A percentile compares a stretch with the other conserved stretches of the same genome.
Conservation (phyloP, 2,329 filamentous ascomycete species). For the Aciculosporium take region DNA sequence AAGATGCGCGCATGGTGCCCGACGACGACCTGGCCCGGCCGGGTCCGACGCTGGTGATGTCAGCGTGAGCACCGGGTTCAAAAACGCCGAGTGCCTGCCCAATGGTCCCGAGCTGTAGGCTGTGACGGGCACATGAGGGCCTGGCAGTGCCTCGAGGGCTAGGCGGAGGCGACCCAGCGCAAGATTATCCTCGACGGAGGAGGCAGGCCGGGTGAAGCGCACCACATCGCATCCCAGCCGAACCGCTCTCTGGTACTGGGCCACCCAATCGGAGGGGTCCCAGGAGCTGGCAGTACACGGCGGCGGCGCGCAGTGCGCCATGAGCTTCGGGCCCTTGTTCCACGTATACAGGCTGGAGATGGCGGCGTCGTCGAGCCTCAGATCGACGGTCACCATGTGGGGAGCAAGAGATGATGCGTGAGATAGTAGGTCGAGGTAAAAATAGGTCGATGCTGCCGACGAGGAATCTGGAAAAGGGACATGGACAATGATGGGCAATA, state of each 20-base stretch:
- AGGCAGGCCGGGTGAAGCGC: constrained; percentile 43
- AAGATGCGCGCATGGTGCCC: constrained; percentile 18
- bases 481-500: constrained; percentile 44
- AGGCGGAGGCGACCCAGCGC: constrained; percentile 41
- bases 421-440: constrained; percentile 42
- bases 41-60: constrained; percentile 33
- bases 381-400: constrained; percentile 48
- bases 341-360: constrained; percentile 34
- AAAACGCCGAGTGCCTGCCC: constrained; percentile 50
- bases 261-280: constrained; percentile 41
- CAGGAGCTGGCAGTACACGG: constrained; percentile 31
- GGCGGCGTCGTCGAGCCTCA: constrained; percentile 38
- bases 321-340: constrained; percentile 44
- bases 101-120: constrained; percentile 50
- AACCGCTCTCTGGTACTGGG: constrained; percentile 43
- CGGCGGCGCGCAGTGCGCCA: constrained; percentile 37
- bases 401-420: constrained; percentile 48
- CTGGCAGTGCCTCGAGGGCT: constrained; percentile 27
- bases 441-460: constrained; percentile 9
- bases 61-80: constrained; percentile 49
- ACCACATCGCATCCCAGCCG: constrained; percentile 46
- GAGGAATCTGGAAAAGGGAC: constrained; percentile 22
- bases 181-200: constrained; percentile 46
- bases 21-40: constrained; percentile 1
- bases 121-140: constrained; percentile 37